phyloP scores from a whole-genome alignment of 2,329 filamentous ascomycete species.

The Aspergillus sojae region DNA sequence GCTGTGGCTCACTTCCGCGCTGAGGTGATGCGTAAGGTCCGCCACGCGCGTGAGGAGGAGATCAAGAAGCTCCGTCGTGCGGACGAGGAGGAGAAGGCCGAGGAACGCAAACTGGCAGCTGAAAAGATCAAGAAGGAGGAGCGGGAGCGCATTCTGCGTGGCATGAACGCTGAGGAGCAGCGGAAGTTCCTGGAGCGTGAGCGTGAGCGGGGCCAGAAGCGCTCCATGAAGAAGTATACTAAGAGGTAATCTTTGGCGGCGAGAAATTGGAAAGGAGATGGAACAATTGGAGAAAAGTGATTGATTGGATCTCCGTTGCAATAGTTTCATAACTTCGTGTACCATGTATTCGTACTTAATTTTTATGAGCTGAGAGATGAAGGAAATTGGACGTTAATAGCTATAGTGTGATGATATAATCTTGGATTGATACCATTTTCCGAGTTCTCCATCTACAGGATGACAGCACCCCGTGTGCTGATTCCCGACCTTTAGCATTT shows the following conservation, averaged over 20 bases:
- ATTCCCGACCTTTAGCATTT: not conserved
- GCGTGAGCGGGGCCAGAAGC: conserved; percentile 70
- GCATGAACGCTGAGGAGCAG: conserved; percentile 78
- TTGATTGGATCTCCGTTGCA: conserved; percentile 20
- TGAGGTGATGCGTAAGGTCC: conserved; percentile 85
- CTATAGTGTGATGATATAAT: not conserved
- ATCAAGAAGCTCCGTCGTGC: conserved; percentile 77
- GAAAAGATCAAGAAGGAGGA: conserved; percentile 81
- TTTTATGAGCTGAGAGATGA: conserved; percentile 12
- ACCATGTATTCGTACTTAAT: conserved; percentile 25
- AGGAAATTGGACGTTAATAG: conserved; percentile 7
- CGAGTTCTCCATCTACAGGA: not conserved
- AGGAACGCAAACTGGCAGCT: conserved; percentile 56
- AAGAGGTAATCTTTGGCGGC: conserved; percentile 41
- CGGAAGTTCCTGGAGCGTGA: conserved; percentile 84
- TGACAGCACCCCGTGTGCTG: not conserved
- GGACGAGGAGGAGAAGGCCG: conserved; percentile 71
- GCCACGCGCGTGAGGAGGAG: conserved; percentile 76
- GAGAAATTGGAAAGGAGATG: not conserved
- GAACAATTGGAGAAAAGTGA: conserved; percentile 16
- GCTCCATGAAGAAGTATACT: conserved; percentile 65
- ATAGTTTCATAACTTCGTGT: conserved; percentile 24
- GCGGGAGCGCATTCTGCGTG: conserved; percentile 78
- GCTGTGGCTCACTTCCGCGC: conserved; percentile 80
- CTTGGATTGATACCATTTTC: not conserved